Conservation (phyloP, 768 basidiomycete species). For the Antrodiella citrinella region DNA sequence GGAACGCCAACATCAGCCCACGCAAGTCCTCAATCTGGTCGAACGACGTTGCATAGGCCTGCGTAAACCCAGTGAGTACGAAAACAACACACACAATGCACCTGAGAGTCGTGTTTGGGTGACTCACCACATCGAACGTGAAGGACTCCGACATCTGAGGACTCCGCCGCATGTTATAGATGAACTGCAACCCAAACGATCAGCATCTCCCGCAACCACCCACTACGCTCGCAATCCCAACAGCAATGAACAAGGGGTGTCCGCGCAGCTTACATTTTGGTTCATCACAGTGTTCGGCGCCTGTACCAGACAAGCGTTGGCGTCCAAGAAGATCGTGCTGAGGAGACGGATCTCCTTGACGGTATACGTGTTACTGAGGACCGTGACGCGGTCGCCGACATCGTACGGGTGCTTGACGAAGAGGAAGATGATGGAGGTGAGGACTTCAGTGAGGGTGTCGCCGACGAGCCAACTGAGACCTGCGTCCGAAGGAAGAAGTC, state of each 20-base stretch:
- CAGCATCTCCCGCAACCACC: no score
- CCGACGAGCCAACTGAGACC: slow-evolving; percentile 87
- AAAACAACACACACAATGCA: neutral
- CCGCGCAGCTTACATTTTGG: slow-evolving; percentile 32
- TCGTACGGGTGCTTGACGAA: slow-evolving; percentile 85
- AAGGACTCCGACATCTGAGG: slow-evolving; percentile 80
- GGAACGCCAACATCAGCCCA: slow-evolving; percentile 71
- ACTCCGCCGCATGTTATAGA: slow-evolving; percentile 65
- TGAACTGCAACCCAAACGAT: slow-evolving; percentile 52
- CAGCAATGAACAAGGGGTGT: neutral
- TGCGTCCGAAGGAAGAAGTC: slow-evolving; percentile 16
- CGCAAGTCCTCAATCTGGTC: slow-evolving; percentile 75
- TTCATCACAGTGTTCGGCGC: slow-evolving; percentile 62
- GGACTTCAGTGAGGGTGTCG: slow-evolving; percentile 67
- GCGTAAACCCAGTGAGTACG: neutral
- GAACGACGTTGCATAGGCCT: slow-evolving; percentile 64
- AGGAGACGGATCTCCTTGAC: slow-evolving; percentile 86
- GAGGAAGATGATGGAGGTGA: slow-evolving; percentile 84
- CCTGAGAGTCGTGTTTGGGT: neutral
- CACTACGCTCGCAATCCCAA: neutral
- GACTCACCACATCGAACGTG: slow-evolving; percentile 57
- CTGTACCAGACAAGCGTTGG: slow-evolving; percentile 52
- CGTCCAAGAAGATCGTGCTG: slow-evolving; percentile 64
- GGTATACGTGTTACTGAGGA: slow-evolving; percentile 50
- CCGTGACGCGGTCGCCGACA: slow-evolving; percentile 64